Conservation (phyloP, 352 stramenopile genomes). For the Phytophthora sp. region DNA sequence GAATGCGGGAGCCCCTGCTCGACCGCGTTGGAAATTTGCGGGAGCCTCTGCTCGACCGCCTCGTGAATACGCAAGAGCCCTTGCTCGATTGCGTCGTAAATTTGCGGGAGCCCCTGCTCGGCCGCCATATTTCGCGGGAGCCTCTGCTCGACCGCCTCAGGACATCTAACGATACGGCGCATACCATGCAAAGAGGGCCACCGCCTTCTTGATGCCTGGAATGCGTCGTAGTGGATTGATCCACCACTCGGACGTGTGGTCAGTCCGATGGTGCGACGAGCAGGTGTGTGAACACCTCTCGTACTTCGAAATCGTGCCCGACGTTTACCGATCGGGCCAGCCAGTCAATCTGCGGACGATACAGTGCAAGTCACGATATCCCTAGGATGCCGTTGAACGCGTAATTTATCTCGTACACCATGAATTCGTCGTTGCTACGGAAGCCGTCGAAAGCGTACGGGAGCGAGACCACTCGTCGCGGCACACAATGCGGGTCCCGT, state of each 20-base stretch:
- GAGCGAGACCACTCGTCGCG: slow-evolving; percentile 3
- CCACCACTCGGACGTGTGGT: slow-evolving; percentile 8
- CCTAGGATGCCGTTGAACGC: slow-evolving; percentile 34
- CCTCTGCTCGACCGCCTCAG: slow-evolving; percentile 6
- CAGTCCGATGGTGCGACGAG: neutral
- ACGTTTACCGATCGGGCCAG: neutral
- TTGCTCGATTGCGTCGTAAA: too few relatives aligned
- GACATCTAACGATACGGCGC: neutral
- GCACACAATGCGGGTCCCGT: slow-evolving; percentile 15
- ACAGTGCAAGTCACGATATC: slow-evolving; percentile 16
- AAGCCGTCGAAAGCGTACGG: slow-evolving; percentile 22
- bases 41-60: too few relatives aligned
- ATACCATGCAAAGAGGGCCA: slow-evolving; percentile 1
- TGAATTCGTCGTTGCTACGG: slow-evolving; percentile 17
- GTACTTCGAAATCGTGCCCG: slow-evolving; percentile 8
- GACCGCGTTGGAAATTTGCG: too few relatives aligned
- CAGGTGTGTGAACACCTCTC: neutral
- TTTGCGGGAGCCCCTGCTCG: neutral
- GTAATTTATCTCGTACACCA: slow-evolving; percentile 33
- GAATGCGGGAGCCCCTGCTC: too few relatives aligned
- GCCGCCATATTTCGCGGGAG: too few relatives aligned
- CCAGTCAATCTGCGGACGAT: slow-evolving; percentile 18
- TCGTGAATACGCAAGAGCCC: too few relatives aligned
- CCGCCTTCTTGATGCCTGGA: slow-evolving; percentile 2
- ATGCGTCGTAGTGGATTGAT: neutral